Percentiles rank a stretch among this genome's conserved stretches.
These are phyloP conservation scores for Thecaphora frezii DNA, from an alignment of 1,284 basidiomycete species.

Conservation along the genomic window DNA sequence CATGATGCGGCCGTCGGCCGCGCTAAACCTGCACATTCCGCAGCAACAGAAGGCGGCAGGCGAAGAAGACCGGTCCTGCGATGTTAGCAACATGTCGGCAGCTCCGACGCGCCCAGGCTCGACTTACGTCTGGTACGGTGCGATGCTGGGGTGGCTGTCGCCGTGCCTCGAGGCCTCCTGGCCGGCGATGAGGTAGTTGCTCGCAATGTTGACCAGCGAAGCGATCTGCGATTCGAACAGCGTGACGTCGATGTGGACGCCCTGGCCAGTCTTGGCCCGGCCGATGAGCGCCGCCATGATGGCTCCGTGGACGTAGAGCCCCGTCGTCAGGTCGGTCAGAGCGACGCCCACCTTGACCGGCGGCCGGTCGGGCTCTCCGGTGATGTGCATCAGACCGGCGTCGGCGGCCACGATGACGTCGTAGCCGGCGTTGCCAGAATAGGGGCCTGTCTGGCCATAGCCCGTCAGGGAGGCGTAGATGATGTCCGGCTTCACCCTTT, in stretches of 20 bases:
- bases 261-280: slow-evolving; percentile 78
- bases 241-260: slow-evolving; percentile 80
- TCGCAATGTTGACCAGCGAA: slow-evolving; percentile 86
- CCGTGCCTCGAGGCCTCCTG: slow-evolving; percentile 84
- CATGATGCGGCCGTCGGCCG: slow-evolving; percentile 35
- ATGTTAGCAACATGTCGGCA: no score
- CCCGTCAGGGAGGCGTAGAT: slow-evolving; percentile 91
- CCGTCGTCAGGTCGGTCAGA: slow-evolving; percentile 85
- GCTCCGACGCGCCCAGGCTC: no score
- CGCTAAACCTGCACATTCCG: slow-evolving; percentile 10
- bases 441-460: slow-evolving; percentile 91
- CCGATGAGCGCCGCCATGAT: slow-evolving; percentile 87
- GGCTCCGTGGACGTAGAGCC: slow-evolving; percentile 89
- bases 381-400: slow-evolving; percentile 61
- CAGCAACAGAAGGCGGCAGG: neutral
- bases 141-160: slow-evolving; percentile 72
- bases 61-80: no score
- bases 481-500: slow-evolving; percentile 75
- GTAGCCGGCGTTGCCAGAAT: slow-evolving; percentile 68
- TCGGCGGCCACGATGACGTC: slow-evolving; percentile 55
- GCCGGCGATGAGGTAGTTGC: slow-evolving; percentile 86
- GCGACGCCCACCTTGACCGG: slow-evolving; percentile 80
- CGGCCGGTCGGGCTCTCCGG: slow-evolving; percentile 81
- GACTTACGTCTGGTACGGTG: slow-evolving; percentile 42
- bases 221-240: slow-evolving; percentile 76